Base-by-base conservation (phyloP, 1,139 yeast species). In the Debaryomyces fabryi region DNA sequence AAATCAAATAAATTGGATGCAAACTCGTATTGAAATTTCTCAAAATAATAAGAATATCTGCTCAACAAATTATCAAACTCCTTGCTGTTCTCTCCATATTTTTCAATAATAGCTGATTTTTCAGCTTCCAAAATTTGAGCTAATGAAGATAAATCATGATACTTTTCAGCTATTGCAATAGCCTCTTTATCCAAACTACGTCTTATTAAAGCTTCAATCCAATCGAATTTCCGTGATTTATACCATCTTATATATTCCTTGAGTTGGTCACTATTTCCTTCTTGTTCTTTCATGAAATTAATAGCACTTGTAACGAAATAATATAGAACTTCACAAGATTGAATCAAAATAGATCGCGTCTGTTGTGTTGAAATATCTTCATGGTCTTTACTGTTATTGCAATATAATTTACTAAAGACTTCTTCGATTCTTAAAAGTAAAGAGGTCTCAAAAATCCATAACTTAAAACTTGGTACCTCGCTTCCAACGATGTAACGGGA, bases 21-120 rank as follows among this genome's bases (percentile, higher is more conserved):
- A 74, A 91, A 91, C 1, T 68, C 75, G 57, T 85, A 86, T 1
- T 85, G 88, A 65, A 81, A 88, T 42, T 73, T 73, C 21, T 78
- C 78, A 59, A 90, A 81, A 61, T 81, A 88, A 36, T 69, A 66
- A 30, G 72, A 72, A 52, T 86, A 82, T 47, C 71, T 71, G 39
- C 65, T 57, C 27, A 55, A 47, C 18, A 63, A 42, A 3, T 49
- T 45, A 24, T 56, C 50, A 34, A 56, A 51, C 29, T 59, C 58
- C 1, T 25, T 29, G 15, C 58, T 53, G 8, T 35, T 6, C 0
- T 46, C 49, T 4, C 66, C 63, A 21, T 65, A 65, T n/a, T 60
- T 64, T 24, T 59, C 64, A 6, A 62, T 48, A 1, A 75, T 63
- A 16, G 51, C 56, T 24, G 68, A 74, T 52, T 82, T 71, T 54